A percentile compares a stretch with the other conserved stretches of the same genome.
phyloP scores from a whole-genome alignment of 148 eudicot species.

The Persicaria maculosa region DNA sequence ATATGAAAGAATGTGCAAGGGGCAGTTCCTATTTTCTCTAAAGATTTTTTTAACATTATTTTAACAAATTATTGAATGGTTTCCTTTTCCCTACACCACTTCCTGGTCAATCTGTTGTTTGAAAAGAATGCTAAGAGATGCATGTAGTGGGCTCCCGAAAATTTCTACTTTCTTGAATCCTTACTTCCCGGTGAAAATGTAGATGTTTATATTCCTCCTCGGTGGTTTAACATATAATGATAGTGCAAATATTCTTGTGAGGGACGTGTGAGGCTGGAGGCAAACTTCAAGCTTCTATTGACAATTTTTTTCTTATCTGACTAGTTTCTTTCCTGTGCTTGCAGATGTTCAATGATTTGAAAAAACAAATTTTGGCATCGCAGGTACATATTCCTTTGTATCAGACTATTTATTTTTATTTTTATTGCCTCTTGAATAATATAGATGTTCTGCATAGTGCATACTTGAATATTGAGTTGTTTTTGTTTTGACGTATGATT shows the following conservation, averaged over 20 bases:
- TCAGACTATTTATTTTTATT: too few species aligned
- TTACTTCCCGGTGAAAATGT: not conserved
- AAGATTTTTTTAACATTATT: too few species aligned
- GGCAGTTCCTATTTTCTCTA: too few species aligned
- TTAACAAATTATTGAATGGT: not conserved
- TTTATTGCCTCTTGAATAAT: not conserved
- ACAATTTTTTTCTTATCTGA: not conserved
- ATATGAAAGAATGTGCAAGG: too few species aligned
- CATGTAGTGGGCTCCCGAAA: not conserved
- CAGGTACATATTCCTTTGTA: slow-evolving; percentile 34
- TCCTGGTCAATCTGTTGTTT: not conserved
- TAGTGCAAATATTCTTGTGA: not conserved
- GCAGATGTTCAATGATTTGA: slow-evolving; percentile 75
- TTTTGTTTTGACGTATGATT: not conserved
- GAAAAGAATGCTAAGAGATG: not conserved
- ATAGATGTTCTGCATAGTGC: not conserved
- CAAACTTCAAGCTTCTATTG: not conserved
- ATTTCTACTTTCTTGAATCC: not conserved
- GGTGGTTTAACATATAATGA: not conserved
- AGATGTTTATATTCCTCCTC: not conserved
- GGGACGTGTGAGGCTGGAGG: not conserved
- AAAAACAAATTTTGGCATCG: slow-evolving; percentile 61
- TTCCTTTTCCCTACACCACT: not conserved
- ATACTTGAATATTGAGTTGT: not conserved
- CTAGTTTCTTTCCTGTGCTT: slow-evolving; percentile 5